A percentile compares a stretch with the other conserved stretches of the same genome.
Conservation (phyloP, 1,284 basidiomycete genomes). For the Chiua sp. region DNA sequence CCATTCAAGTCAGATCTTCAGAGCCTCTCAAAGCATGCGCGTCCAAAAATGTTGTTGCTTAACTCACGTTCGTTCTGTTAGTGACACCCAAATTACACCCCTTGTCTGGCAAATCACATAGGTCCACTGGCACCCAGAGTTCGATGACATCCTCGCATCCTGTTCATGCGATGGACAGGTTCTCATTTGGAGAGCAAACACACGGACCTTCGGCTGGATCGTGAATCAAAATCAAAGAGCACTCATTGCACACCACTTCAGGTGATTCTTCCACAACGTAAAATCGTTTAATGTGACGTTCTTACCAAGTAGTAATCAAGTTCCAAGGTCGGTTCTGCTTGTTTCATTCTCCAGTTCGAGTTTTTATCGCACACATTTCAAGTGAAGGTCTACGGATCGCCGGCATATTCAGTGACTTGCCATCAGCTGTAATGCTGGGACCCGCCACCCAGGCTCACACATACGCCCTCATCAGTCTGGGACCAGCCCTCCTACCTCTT, state of each 20-base stretch:
- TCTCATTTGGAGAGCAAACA: slow-evolving; percentile 94
- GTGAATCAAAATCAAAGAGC: slow-evolving; percentile 98
- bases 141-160: too few species aligned
- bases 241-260: slow-evolving; percentile 92
- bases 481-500: too few species aligned
- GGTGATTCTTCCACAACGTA: slow-evolving; percentile 51
- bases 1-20: slow-evolving; percentile 72
- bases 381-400: slow-evolving; percentile 85
- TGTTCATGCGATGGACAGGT: slow-evolving; percentile 59
- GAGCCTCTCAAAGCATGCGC: slow-evolving; percentile 81
- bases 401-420: slow-evolving; percentile 61
- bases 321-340: slow-evolving; percentile 79
- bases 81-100: slow-evolving; percentile 74
- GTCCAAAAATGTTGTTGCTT: too few species aligned
- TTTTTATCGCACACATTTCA: slow-evolving; percentile 36
- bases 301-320: slow-evolving; percentile 66
- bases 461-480: too few species aligned
- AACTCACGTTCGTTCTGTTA: slow-evolving; percentile 28
- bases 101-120: slow-evolving; percentile 97
- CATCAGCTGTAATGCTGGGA: slow-evolving; percentile 95
- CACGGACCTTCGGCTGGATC: slow-evolving; percentile 59
- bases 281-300: neutral
- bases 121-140: slow-evolving; percentile 64
- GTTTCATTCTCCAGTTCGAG: neutral
- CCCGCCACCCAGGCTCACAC: slow-evolving; percentile 70